Conservation (phyloP, 257 asterid genomes). For the Capsicum pubescens region DNA sequence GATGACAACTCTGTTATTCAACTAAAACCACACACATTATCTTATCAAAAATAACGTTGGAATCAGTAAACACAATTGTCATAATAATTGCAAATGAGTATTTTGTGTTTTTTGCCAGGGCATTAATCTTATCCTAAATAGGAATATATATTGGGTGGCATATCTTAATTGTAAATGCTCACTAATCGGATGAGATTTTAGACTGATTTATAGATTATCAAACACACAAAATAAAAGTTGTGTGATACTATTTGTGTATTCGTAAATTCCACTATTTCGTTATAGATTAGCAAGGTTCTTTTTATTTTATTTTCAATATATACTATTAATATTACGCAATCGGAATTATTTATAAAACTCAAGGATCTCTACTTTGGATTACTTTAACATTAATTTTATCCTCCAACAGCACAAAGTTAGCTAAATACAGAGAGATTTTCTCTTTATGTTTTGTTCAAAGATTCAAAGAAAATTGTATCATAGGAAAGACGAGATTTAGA, state of each 20-base stretch:
- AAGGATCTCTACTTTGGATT: constrained; percentile 6
- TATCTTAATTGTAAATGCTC: neutral
- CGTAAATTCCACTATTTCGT: neutral
- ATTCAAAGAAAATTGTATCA: neutral
- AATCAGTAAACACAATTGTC: neutral
- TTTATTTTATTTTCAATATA: too few relatives aligned
- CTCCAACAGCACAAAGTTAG: neutral
- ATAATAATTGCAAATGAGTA: constrained; percentile 14
- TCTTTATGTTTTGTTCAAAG: constrained; percentile 18
- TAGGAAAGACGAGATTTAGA: constrained; percentile 36
- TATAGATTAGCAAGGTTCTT: too few relatives aligned
- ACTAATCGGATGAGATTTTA: neutral
- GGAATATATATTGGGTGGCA: neutral
- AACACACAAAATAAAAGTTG: neutral
- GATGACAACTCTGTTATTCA: constrained; percentile 2
- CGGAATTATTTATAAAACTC: neutral
- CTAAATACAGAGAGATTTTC: neutral
- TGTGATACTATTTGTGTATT: neutral
- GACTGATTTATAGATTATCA: neutral
- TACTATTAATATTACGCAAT: neutral
- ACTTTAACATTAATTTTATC: neutral
- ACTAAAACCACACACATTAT: neutral
- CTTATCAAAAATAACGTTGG: neutral
- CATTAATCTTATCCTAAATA: neutral
- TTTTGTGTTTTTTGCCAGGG: neutral